Evolutionary conservation across 805 yeast genomes (phyloP).

Genomic region (Ogataea trehaloabstinens): DNA sequence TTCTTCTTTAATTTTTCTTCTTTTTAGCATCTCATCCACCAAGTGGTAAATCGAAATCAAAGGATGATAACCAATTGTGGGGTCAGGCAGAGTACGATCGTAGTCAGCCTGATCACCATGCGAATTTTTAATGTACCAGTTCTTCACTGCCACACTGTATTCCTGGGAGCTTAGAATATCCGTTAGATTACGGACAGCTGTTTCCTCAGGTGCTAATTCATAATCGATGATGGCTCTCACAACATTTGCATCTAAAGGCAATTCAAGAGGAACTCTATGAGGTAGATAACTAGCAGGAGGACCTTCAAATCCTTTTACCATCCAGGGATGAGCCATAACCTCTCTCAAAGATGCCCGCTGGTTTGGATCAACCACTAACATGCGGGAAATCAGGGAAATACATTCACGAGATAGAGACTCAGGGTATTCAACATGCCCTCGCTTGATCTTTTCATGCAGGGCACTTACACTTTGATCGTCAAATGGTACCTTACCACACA

Average conservation of each 20-base stretch:
- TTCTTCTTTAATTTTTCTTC: slow-evolving; percentile 62
- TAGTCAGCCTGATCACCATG: slow-evolving; percentile 25
- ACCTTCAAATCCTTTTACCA: slow-evolving; percentile 81
- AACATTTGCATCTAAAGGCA: slow-evolving; percentile 67
- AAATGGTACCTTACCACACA: slow-evolving; percentile 97
- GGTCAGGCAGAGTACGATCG: slow-evolving; percentile 51
- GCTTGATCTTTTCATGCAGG: slow-evolving; percentile 89
- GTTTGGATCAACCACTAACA: slow-evolving; percentile 88
- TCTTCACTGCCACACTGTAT: slow-evolving; percentile 59
- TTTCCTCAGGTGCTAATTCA: slow-evolving; percentile 72
- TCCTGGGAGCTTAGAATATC: slow-evolving; percentile 59
- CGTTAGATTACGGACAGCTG: slow-evolving; percentile 54
- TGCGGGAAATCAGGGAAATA: slow-evolving; percentile 72
- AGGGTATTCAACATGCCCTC: slow-evolving; percentile 92
- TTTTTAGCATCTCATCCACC: slow-evolving; percentile 77
- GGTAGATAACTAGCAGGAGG: slow-evolving; percentile 74
- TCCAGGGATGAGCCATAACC: slow-evolving; percentile 90
- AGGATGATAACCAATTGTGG: slow-evolving; percentile 87
- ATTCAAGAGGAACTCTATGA: slow-evolving; percentile 65
- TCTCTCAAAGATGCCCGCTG: slow-evolving; percentile 78
- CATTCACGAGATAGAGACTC: slow-evolving; percentile 76
- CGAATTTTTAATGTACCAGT: slow-evolving; percentile 54
- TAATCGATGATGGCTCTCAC: slow-evolving; percentile 72
- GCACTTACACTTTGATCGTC: slow-evolving; percentile 93
- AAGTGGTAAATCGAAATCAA: slow-evolving; percentile 80